Base-by-base conservation (phyloP, 495 filamentous ascomycete species). In the Daldinia concentrica region DNA sequence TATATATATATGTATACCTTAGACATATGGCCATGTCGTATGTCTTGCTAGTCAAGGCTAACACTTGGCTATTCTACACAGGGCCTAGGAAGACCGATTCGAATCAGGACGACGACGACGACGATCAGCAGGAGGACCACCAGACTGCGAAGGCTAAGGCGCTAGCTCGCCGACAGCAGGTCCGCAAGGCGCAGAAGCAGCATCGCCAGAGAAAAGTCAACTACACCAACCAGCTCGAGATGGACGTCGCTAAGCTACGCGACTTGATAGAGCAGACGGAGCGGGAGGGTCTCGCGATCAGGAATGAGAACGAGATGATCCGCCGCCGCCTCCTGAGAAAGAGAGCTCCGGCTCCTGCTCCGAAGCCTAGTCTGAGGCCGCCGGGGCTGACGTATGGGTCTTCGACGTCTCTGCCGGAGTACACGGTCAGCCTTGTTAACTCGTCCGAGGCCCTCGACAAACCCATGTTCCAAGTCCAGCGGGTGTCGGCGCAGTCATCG, bases 191-290 rank as follows among this genome's bases (percentile, higher is more conserved):
- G 2, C 85, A 87, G 74, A 81, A 79, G 50, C 81, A 84, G 68
- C 85, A 87, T 66, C 82, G 84, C 5, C 82, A 86, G 69, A 80
- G 83, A 30, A 86, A 87, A 70, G 81, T 80, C 24, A 83, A 86
- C 75, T 83, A 86, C 72, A 78, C 84, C 62, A 82, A 82, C 66
- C 71, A 82, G 71, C 80, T 86, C 34, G 85, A 87, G 79, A 74
- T 77, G 68, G 84, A 86, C 58, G 71, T 84, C 1, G 77, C 77
- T 17, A 70, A 76, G 32, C 71, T 83, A 24, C 81, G 85, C 9
- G 80, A 84, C 27, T 66, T 81, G 73, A 85, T 87, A 67, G 74
- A 76, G 34, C 58, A 41, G 22, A 67, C 76, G 2, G 78, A 83
- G 72, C 62, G 74, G 8, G 64, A 78, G 59, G 41, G 58, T 37